Percentiles rank a stretch among this genome's conserved stretches.
phyloP scores from a whole-genome alignment of 306 rosid species.

The Hippophae rhamnoides region DNA sequence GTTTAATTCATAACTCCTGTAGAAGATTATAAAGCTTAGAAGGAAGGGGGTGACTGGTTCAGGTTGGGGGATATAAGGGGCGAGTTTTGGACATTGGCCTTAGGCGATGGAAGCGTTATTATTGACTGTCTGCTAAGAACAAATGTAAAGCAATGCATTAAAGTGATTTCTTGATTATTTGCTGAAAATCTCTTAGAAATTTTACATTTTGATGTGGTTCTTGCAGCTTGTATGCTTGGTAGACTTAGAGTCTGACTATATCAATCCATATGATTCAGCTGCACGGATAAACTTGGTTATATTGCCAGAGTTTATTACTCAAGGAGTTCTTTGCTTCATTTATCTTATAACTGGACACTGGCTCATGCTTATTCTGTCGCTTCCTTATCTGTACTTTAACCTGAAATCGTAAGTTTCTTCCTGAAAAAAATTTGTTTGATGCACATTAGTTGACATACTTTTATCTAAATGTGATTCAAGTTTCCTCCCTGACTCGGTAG shows the following conservation, averaged over 20 bases:
- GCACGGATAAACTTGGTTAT: slow-evolving; percentile 55
- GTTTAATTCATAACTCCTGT: too few species aligned
- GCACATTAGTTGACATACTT: neutral
- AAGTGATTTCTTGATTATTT: neutral
- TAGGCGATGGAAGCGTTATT: too few species aligned
- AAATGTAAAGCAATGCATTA: too few species aligned
- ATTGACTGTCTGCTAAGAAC: neutral
- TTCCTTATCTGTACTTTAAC: slow-evolving; percentile 66
- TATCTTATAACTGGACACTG: slow-evolving; percentile 62
- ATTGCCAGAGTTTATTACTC: slow-evolving; percentile 64
- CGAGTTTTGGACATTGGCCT: too few species aligned
- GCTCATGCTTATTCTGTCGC: slow-evolving; percentile 51
- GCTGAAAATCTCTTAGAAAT: neutral
- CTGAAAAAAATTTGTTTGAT: neutral
- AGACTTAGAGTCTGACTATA: slow-evolving; percentile 82
- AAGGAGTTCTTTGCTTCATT: slow-evolving; percentile 50
- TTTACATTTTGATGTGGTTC: slow-evolving; percentile 10
- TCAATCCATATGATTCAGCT: slow-evolving; percentile 86
- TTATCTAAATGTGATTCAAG: neutral
- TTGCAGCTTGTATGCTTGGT: slow-evolving; percentile 84
- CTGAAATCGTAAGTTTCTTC: slow-evolving; percentile 53
- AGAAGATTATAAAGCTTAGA: too few species aligned
- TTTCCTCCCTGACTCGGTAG: too few species aligned
- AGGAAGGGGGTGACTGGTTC: too few species aligned
- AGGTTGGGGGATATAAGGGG: too few species aligned